Conservation (phyloP, 1,139 yeast species). For the Chernovozyma aurita region DNA sequence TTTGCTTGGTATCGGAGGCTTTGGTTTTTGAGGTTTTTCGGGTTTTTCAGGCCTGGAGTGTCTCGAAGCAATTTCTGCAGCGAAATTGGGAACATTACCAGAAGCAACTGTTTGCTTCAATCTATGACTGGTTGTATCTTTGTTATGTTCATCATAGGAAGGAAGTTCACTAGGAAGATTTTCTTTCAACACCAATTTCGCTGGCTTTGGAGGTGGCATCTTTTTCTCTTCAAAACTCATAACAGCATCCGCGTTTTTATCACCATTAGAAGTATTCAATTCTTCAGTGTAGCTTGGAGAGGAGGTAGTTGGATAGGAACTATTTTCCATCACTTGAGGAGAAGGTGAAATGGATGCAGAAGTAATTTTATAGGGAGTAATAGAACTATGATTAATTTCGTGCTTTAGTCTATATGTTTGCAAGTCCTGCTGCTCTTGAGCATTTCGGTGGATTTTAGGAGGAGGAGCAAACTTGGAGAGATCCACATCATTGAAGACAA, state of each 20-base stretch:
- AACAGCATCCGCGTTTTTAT: too few relatives aligned
- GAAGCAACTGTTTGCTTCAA: not conserved
- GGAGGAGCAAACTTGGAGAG: slow-evolving; percentile 1
- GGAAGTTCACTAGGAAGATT: too few relatives aligned
- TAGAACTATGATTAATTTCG: not conserved
- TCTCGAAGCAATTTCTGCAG: slow-evolving; percentile 6
- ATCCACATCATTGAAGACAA: not conserved
- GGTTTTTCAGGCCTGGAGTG: slow-evolving; percentile 2
- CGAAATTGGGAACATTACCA: slow-evolving; percentile 5
- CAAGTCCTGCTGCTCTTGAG: not conserved
- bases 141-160: not conserved
- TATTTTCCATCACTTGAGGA: too few relatives aligned
- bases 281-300: too few relatives aligned
- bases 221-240: too few relatives aligned
- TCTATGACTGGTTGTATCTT: not conserved
- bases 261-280: too few relatives aligned
- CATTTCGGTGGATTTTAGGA: not conserved
- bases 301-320: too few relatives aligned
- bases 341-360: too few relatives aligned
- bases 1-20: slow-evolving; percentile 17
- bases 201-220: slow-evolving; percentile 10
- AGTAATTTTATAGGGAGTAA: too few relatives aligned
- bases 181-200: not conserved
- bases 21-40: slow-evolving; percentile 6
- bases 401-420: not conserved